phyloP scores from a whole-genome alignment of 2,329 filamentous ascomycete genomes.

The Hirsutella thompsonii region DNA sequence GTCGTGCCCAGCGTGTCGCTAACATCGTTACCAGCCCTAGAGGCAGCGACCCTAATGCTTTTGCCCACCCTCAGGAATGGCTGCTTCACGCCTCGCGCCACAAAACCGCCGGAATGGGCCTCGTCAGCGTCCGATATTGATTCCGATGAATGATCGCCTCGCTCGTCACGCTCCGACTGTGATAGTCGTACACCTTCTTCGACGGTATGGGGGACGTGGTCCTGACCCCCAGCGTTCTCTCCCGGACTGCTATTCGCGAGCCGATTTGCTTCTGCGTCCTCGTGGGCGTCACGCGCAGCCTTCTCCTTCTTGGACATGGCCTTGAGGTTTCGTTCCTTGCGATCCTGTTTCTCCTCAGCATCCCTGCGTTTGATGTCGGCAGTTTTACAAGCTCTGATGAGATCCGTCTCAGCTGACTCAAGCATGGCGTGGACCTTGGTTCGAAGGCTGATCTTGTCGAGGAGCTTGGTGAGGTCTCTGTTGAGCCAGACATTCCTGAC shows the following conservation, averaged over 20 bases:
- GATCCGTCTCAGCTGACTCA: constrained; percentile 70
- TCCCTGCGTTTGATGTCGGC: constrained; percentile 57
- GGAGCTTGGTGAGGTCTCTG: constrained; percentile 68
- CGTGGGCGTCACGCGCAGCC: constrained; percentile 29
- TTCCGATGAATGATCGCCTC: neutral
- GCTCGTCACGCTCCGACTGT: constrained; percentile 5
- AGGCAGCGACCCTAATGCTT: constrained; percentile 32
- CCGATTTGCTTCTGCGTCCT: constrained; percentile 35
- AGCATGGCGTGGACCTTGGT: constrained; percentile 58
- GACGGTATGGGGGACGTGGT: constrained; percentile 39
- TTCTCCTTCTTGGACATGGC: constrained; percentile 37
- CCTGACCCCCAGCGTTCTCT: constrained; percentile 36
- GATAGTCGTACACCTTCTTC: constrained; percentile 30
- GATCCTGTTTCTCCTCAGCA: constrained; percentile 50
- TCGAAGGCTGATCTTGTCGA: constrained; percentile 70
- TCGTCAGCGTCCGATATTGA: constrained; percentile 9
- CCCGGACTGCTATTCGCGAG: constrained; percentile 38
- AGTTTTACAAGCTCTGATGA: constrained; percentile 71
- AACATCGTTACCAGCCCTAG: constrained; percentile 34
- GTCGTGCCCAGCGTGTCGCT: constrained; percentile 40
- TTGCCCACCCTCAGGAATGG: constrained; percentile 33
- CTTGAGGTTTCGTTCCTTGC: constrained; percentile 37
- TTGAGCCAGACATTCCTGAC: constrained; percentile 97
- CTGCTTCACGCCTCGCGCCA: constrained; percentile 17
- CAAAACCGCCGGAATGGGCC: constrained; percentile 13